Base-by-base conservation (phyloP, 2,329 filamentous ascomycete genomes). In the Eutypella sp. region DNA sequence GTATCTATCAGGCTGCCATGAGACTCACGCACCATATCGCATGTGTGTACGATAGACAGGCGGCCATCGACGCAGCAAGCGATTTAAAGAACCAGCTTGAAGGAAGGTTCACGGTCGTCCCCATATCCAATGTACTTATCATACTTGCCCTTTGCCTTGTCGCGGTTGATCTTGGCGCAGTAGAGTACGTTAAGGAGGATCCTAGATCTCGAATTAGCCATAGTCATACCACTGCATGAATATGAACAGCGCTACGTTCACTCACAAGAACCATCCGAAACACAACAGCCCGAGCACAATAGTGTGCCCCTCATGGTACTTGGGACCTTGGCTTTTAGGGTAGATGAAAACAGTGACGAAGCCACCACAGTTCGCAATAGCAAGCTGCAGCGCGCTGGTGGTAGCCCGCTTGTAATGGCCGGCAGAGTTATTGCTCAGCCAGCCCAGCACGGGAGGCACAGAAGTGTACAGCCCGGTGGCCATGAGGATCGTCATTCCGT, bases 401-500 rank as follows among this genome's bases (percentile, higher is more conserved):
- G 83, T 86, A 0, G 84, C 83, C 13, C 84, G 69, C 61, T 87
- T 87, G 57, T 86, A 87, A 57, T 87, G 83, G 16, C 34, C 18
- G 16, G 25, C 8, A 29, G 15, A 39, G 57, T 56, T 52, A 60
- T 85, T 85, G 2, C 78, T 78, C 50, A 82, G 77, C 82, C 82
- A 86, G 1, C 76, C 81, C 9, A 86, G 65, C 3, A 84, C 75
- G 16, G 75, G 78, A 0, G 82, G 82, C 0, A 85, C 79, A 36
- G 76, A 79, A 39, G 73, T 71, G 57, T 84, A 86, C 58, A 84
- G 71, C 9, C 82, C 82, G 0, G 75, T 77, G 1, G 82, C 79
- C 79, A 85, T 84, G 44, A 86, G 66, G 55, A 82, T 83, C 0
- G 81, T 84, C 79, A 84, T 84, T 33, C 72, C 81, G 53, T 84